Conservation (phyloP, 1,284 basidiomycete genomes). For the Boletus smithii region DNA sequence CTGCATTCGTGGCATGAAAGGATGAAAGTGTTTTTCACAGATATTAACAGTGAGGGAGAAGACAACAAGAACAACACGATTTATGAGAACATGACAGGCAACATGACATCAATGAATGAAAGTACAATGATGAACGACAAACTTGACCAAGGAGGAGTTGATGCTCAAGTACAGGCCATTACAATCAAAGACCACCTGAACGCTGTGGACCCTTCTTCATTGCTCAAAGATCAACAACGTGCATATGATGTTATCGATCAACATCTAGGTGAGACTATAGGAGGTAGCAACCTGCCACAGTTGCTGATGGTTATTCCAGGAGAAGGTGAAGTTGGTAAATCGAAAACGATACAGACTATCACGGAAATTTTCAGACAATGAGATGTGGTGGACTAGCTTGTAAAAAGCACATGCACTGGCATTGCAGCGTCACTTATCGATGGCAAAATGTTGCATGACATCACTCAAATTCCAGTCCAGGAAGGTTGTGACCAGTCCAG, state of each 20-base stretch:
- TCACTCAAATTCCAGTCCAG: background rate
- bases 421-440: constrained; percentile 37
- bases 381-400: constrained; percentile 14
- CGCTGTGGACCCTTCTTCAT: background rate
- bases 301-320: constrained; percentile 35
- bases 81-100: too few relatives aligned
- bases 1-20: too few relatives aligned
- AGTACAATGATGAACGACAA: too few relatives aligned
- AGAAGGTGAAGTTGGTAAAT: constrained; percentile 40
- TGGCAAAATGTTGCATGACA: constrained; percentile 29
- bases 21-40: too few relatives aligned
- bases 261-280: constrained; percentile 28
- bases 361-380: constrained; percentile 24
- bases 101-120: too few relatives aligned
- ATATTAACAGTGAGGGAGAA: too few relatives aligned
- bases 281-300: constrained; percentile 18
- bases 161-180: too few relatives aligned
- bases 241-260: constrained; percentile 33
- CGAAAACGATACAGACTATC: constrained; percentile 35
- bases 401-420: constrained; percentile 36
- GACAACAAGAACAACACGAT: too few relatives aligned
- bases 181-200: too few relatives aligned
- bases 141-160: too few relatives aligned
- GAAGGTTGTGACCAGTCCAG: background rate
- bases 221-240: constrained; percentile 15